These are phyloP conservation scores for Entomortierella chlamydospora DNA, from an alignment of 192 early-diverging fungal genomes.

Conservation along the genomic window DNA sequence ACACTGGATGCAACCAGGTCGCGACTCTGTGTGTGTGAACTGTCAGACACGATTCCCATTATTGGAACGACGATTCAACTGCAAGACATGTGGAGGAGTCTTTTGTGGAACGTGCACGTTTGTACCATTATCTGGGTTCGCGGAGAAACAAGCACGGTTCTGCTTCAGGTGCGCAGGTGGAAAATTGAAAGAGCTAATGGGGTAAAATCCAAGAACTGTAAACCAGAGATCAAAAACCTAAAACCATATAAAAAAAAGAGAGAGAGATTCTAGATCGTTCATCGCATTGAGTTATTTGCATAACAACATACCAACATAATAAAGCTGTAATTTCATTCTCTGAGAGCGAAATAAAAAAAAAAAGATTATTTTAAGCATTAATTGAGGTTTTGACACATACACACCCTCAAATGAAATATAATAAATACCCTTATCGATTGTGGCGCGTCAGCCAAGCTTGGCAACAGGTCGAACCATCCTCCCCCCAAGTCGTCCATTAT, in stretches of 20 bases:
- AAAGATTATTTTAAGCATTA: too few species aligned
- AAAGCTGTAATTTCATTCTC: too few species aligned
- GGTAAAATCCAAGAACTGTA: too few species aligned
- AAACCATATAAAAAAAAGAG: background rate
- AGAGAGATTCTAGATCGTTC: background rate
- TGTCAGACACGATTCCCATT: conserved; percentile 65
- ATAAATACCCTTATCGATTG: too few species aligned
- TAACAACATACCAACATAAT: too few species aligned
- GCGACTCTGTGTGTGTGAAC: conserved; percentile 61
- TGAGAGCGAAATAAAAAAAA: too few species aligned
- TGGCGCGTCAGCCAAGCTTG: too few species aligned
- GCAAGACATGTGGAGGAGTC: conserved; percentile 66
- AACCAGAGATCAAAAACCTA: background rate
- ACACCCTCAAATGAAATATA: too few species aligned
- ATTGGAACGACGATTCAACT: conserved; percentile 64
- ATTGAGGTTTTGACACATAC: too few species aligned
- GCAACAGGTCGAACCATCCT: too few species aligned
- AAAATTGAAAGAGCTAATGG: conserved; percentile 51
- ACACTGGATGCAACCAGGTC: conserved; percentile 63
- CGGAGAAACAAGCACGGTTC: conserved; percentile 51
- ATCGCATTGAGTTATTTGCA: too few species aligned
- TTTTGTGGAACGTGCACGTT: conserved; percentile 60
- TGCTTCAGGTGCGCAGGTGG: conserved; percentile 49
- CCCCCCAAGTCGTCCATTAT: too few species aligned
- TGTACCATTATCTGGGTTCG: conserved; percentile 43